Percentiles rank a stretch among this genome's conserved stretches.
These are phyloP conservation scores for Magnusiomyces starmeri DNA, from an alignment of 1,139 yeast genomes.

Conservation along the genomic window DNA sequence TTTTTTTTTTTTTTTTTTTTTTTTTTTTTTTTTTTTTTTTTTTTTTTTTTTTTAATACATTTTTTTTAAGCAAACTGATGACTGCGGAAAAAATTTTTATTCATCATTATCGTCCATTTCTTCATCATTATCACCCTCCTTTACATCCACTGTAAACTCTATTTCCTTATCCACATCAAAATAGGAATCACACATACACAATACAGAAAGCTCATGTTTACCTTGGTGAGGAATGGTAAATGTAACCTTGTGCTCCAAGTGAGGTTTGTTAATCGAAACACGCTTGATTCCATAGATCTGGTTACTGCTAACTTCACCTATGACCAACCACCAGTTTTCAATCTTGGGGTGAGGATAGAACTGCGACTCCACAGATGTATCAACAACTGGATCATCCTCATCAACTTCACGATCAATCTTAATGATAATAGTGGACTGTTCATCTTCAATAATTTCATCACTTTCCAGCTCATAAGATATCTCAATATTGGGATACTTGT, in stretches of 20 bases:
- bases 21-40: neutral
- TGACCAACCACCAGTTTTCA: slow-evolving; percentile 75
- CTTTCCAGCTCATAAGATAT: slow-evolving; percentile 45
- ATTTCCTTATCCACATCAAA: slow-evolving; percentile 85
- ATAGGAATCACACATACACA: slow-evolving; percentile 91
- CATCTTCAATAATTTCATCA: slow-evolving; percentile 39
- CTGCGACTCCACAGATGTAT: slow-evolving; percentile 47
- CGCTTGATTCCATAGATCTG: slow-evolving; percentile 72
- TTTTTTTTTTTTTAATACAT: neutral
- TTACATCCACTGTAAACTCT: slow-evolving; percentile 43
- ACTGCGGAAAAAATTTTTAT: neutral
- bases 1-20: slow-evolving; percentile 4
- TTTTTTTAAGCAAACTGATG: neutral
- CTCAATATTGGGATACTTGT: slow-evolving; percentile 83
- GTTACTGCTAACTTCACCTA: slow-evolving; percentile 57
- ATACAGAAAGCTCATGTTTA: slow-evolving; percentile 51
- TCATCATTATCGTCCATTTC: slow-evolving; percentile 22
- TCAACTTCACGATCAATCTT: slow-evolving; percentile 61
- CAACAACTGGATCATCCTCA: slow-evolving; percentile 42
- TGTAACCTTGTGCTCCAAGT: slow-evolving; percentile 47
- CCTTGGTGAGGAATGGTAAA: slow-evolving; percentile 59
- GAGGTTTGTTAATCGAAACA: slow-evolving; percentile 47
- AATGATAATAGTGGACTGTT: slow-evolving; percentile 44
- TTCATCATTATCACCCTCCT: slow-evolving; percentile 32
- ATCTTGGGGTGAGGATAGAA: slow-evolving; percentile 49